A percentile compares a stretch with the other conserved stretches of the same genome.
Conservation (phyloP, 371 early-diverging fungal species). For the Mucor plumbeus region DNA sequence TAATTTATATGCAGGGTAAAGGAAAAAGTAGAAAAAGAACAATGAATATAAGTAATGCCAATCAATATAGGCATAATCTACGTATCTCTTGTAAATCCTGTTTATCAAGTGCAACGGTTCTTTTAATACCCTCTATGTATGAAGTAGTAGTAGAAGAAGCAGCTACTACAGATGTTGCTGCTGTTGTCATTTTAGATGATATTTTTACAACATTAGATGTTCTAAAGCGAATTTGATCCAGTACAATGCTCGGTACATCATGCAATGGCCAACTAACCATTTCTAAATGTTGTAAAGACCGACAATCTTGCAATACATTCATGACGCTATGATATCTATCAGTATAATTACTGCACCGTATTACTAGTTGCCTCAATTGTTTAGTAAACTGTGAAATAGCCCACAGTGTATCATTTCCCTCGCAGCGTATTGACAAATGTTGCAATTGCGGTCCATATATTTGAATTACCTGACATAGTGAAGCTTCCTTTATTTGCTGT, state of each 20-base stretch:
- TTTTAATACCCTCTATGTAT: slow-evolving; percentile 17
- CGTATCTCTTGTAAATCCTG: slow-evolving; percentile 32
- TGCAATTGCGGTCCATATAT: slow-evolving; percentile 36
- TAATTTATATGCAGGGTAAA: neutral
- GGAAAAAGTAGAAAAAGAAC: neutral
- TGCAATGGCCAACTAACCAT: slow-evolving; percentile 47
- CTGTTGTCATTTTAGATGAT: neutral
- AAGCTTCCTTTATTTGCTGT: slow-evolving; percentile 42
- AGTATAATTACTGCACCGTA: slow-evolving; percentile 31
- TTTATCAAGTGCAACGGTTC: slow-evolving; percentile 25
- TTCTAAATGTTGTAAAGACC: slow-evolving; percentile 32
- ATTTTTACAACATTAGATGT: neutral
- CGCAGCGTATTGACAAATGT: slow-evolving; percentile 39
- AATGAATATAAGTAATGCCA: neutral
- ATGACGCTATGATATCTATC: slow-evolving; percentile 22
- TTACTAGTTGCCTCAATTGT: slow-evolving; percentile 28
- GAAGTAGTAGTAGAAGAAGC: neutral
- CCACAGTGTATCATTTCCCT: slow-evolving; percentile 30
- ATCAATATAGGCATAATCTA: slow-evolving; percentile 16
- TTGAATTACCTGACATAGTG: slow-evolving; percentile 33
- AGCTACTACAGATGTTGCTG: neutral
- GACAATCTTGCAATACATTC: slow-evolving; percentile 33
- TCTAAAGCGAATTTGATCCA: slow-evolving; percentile 16
- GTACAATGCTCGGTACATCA: slow-evolving; percentile 40
- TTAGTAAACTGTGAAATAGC: slow-evolving; percentile 39